Conservation (phyloP, 2,329 filamentous ascomycete species). For the Scedosporium apiospermum region DNA sequence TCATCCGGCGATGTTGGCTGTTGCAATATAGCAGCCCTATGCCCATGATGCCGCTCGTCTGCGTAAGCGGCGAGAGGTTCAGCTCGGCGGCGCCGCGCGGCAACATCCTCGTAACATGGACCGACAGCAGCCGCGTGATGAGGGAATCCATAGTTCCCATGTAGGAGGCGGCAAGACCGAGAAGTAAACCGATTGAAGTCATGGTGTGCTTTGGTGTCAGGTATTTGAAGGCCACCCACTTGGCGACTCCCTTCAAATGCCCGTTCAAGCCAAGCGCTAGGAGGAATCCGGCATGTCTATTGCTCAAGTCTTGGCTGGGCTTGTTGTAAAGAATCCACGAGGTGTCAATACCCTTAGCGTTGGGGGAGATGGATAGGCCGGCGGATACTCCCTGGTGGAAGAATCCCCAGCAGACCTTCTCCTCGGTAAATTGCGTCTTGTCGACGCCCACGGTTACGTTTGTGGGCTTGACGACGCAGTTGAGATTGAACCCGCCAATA, state of each 20-base stretch:
- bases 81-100: constrained; percentile 87
- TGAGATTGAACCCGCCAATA: constrained; percentile 83
- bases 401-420: constrained; percentile 97
- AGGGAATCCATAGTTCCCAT: constrained; percentile 95
- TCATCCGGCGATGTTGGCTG: constrained; percentile 96
- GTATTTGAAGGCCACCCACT: constrained; percentile 99
- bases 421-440: constrained; percentile 77
- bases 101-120: constrained; percentile 91
- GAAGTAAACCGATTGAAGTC: constrained; percentile 91
- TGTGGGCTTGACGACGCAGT: constrained; percentile 82
- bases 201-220: constrained; percentile 98
- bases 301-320: constrained; percentile 74
- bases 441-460: constrained; percentile 93
- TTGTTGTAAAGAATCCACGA: constrained; percentile 99
- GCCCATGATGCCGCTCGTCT: constrained; percentile 94
- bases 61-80: constrained; percentile 84
- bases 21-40: constrained; percentile 91
- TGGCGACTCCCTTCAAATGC: constrained; percentile 86
- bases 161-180: constrained; percentile 88
- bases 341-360: constrained; percentile 89
- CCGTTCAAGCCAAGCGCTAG: constrained; percentile 88
- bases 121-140: constrained; percentile 84
- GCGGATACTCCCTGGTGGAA: constrained; percentile 96
- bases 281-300: constrained; percentile 91
- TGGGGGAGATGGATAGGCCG: constrained; percentile 79